Percentiles rank a stretch among this genome's conserved stretches.
phyloP scores from a whole-genome alignment of 257 asterid genomes.

The Fraxinus americana region DNA sequence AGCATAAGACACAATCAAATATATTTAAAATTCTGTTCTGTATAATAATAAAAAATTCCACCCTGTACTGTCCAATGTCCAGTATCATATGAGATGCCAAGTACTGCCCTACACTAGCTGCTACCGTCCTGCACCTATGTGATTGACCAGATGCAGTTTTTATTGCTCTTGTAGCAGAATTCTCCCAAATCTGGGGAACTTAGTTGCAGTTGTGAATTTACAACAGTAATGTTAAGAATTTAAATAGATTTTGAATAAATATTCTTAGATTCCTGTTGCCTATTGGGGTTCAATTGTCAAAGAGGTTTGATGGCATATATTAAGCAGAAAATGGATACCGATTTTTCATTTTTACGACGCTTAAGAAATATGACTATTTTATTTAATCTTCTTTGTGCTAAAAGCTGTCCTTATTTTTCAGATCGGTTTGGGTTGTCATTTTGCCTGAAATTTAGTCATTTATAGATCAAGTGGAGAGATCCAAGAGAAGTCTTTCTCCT shows the following conservation, averaged over 20 bases:
- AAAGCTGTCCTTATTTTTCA: background rate
- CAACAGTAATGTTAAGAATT: background rate
- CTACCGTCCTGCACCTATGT: background rate
- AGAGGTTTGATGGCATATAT: background rate
- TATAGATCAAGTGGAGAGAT: background rate
- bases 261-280: background rate
- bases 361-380: background rate
- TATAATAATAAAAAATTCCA: background rate
- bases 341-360: slow-evolving; percentile 2
- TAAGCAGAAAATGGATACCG: background rate
- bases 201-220: background rate
- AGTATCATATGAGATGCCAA: background rate
- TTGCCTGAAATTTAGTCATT: background rate
- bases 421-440: background rate
- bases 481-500: background rate
- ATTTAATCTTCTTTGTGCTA: background rate
- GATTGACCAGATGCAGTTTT: background rate
- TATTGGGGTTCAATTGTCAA: background rate
- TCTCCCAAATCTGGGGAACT: background rate
- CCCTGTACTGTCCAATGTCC: background rate
- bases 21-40: background rate
- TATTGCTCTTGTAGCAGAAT: background rate
- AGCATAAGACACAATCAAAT: background rate
- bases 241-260: background rate
- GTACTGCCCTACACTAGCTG: too few species aligned